A percentile compares a stretch with the other conserved stretches of the same genome.
phyloP scores from a whole-genome alignment of 2,329 filamentous ascomycete genomes.

The Talaromyces sp. region DNA sequence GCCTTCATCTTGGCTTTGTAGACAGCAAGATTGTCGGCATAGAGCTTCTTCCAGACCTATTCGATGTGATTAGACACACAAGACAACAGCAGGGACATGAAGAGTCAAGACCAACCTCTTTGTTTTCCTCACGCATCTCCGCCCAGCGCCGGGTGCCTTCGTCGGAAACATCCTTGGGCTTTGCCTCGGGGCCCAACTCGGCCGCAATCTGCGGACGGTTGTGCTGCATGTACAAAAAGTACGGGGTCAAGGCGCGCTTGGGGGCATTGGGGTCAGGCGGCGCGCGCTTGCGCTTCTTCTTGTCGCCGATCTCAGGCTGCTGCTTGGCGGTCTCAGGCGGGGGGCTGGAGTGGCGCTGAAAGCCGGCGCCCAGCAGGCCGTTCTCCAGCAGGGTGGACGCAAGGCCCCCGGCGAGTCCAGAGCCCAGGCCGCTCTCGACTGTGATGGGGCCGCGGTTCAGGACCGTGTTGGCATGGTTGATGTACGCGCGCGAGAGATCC shows the following conservation, averaged over 20 bases:
- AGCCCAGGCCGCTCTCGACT: constrained; percentile 46
- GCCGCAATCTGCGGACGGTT: constrained; percentile 75
- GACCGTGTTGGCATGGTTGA: constrained; percentile 81
- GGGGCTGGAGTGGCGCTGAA: constrained; percentile 30
- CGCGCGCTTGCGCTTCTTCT: constrained; percentile 87
- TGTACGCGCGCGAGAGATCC: constrained; percentile 74
- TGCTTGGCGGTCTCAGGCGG: constrained; percentile 24
- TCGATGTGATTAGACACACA: neutral
- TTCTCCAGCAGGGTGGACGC: constrained; percentile 40
- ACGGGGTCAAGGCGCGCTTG: constrained; percentile 88
- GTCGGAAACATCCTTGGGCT: constrained; percentile 80
- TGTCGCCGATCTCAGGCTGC: constrained; percentile 56
- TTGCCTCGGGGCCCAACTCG: constrained; percentile 68
- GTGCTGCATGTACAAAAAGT: constrained; percentile 90
- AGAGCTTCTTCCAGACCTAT: constrained; percentile 53
- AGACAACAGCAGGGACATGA: neutral
- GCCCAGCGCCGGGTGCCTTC: constrained; percentile 85
- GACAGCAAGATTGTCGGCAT: constrained; percentile 50
- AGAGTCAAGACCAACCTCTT: constrained; percentile 47
- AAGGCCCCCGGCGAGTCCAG: constrained; percentile 35
- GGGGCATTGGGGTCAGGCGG: constrained; percentile 87
- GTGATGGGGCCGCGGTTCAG: constrained; percentile 57
- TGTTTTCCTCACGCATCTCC: constrained; percentile 68
- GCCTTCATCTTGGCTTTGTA: constrained; percentile 52
- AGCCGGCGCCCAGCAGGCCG: constrained; percentile 32